Evolutionary conservation across 1,284 basidiomycete species (phyloP), one percentile per base, ranked within the genome.

Genomic region (Gymnopus androsaceus): DNA sequence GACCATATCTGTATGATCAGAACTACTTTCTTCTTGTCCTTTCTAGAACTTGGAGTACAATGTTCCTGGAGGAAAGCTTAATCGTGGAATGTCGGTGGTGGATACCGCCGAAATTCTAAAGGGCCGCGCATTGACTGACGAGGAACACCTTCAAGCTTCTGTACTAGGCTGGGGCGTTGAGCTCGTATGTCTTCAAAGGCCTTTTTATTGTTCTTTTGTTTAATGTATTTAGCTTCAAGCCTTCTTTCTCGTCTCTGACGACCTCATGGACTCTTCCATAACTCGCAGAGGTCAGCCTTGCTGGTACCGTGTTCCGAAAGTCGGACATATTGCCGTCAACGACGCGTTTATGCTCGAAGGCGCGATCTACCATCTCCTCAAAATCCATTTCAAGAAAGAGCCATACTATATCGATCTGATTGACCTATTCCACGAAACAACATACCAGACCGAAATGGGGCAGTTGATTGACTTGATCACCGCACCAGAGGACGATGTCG

Each of bases 81-180:
- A 98, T 76, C 87, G 97, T 31, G 96, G 96, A 33, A 82, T 98
- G 69, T 94, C 92, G 6, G 95, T 98, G 61, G 90, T 96, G 47
- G 96, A 99, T 74, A 93, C 94, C 3, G 90, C 90, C 52, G 88
- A 94, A 73, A 96, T 98, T 69, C 75, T 98, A 61, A 87, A 88
- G 59, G 90, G 89, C 3, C 75, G 83, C 1, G 60, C 74, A 21
- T 71, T 94, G 58, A 76, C 75, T 1, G 90, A 94, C 1, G 85
- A 91, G 11, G 95, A 98, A 75, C 98, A 97, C 77, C 80, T 88
- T 72, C 85, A 90, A 64, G 87, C 94, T 7, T 95, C 95, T 9
- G 78, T 98, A 42, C 80, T 99, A 41, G 97, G 96, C 5, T 99
- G 96, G 97, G 90, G 92, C 71, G 85, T 99, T 63, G 96, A 99